Conservation (phyloP, 2,329 filamentous ascomycete species). For the Aspergillus niger region DNA sequence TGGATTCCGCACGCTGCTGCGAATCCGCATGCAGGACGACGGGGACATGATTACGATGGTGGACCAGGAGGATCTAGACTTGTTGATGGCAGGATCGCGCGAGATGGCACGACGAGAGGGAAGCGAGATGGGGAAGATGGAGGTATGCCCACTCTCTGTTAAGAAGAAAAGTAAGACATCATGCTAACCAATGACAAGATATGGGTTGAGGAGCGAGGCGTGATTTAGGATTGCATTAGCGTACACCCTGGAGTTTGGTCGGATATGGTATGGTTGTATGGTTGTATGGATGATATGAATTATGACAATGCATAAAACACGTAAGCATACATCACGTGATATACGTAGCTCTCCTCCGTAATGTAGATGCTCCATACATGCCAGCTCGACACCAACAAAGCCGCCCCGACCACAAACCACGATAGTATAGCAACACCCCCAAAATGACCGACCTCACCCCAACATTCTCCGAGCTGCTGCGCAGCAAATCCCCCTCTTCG, state of each 20-base stretch:
- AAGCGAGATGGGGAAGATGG: constrained; percentile 87
- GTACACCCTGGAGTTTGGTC: background rate
- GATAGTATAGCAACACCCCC: background rate
- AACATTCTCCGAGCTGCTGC: constrained; percentile 37
- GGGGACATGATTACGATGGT: constrained; percentile 97
- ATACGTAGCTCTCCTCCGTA: background rate
- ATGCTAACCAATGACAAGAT: constrained; percentile 38
- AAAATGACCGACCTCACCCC: constrained; percentile 48
- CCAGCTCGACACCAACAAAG: background rate
- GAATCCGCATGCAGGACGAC: constrained; percentile 88
- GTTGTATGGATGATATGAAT: no score
- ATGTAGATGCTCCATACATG: background rate
- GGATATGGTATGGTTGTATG: no score
- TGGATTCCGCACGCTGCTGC: constrained; percentile 61
- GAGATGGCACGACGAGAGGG: constrained; percentile 70
- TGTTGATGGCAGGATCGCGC: constrained; percentile 73
- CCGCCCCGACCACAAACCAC: background rate
- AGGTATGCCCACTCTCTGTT: constrained; percentile 63
- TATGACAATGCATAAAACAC: background rate
- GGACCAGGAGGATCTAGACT: constrained; percentile 93
- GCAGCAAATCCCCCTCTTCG: constrained; percentile 13
- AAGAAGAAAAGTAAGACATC: background rate
- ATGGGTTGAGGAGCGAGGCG: constrained; percentile 43
- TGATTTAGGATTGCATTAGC: constrained; percentile 25
- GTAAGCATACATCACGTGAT: background rate